phyloP scores from a whole-genome alignment of 2,329 filamentous ascomycete genomes.

The Phialemoniopsis sp. region DNA sequence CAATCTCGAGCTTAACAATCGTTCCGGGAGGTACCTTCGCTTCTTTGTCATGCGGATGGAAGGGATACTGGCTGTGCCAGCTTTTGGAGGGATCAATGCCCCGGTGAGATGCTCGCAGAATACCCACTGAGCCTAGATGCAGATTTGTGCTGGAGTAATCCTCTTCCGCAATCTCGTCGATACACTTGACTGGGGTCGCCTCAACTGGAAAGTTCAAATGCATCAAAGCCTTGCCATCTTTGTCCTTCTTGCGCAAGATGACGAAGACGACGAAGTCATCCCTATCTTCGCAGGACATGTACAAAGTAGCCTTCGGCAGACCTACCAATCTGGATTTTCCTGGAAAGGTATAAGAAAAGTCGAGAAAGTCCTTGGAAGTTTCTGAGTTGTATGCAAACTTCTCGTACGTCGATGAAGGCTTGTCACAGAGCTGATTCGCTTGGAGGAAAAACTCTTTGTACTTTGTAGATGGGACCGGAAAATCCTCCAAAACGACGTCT shows the following conservation, averaged over 20 bases:
- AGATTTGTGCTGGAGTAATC: slow-evolving; percentile 31
- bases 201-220: slow-evolving; percentile 35
- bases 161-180: slow-evolving; percentile 21
- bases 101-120: slow-evolving; percentile 38
- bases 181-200: slow-evolving; percentile 16
- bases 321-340: slow-evolving; percentile 34
- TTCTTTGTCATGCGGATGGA: slow-evolving; percentile 30
- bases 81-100: slow-evolving; percentile 24
- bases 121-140: slow-evolving; percentile 34
- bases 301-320: slow-evolving; percentile 38
- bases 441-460: slow-evolving; percentile 25
- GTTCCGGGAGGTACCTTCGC: slow-evolving; percentile 33
- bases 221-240: slow-evolving; percentile 32
- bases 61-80: slow-evolving; percentile 22
- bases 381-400: slow-evolving; percentile 25
- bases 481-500: slow-evolving; percentile 24
- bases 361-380: slow-evolving; percentile 13
- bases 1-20: slow-evolving; percentile 39
- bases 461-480: slow-evolving; percentile 24
- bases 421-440: slow-evolving; percentile 4
- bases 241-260: slow-evolving; percentile 37
- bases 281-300: slow-evolving; percentile 33
- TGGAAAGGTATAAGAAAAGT: slow-evolving; percentile 33
- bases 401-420: background rate
- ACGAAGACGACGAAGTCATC: slow-evolving; percentile 41